Percentiles rank a stretch among this genome's conserved stretches.
Evolutionary conservation across 768 basidiomycete species (phyloP).

Genomic region (Mycena rebaudengoi): DNA sequence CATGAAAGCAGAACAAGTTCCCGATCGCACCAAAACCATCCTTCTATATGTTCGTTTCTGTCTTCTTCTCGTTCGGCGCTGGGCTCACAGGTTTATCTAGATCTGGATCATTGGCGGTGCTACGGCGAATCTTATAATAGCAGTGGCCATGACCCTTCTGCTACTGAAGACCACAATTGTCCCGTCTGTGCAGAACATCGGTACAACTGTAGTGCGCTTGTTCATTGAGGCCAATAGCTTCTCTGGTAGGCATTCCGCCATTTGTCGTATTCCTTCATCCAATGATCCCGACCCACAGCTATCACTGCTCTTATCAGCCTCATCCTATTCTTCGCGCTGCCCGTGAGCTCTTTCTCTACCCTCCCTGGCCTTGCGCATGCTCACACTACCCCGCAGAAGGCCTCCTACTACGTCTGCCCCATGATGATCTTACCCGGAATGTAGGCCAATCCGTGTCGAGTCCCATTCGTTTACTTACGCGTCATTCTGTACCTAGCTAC

Average conservation of each 20-base stretch:
- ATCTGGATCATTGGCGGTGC: slow-evolving; percentile 14
- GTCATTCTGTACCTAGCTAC: neutral
- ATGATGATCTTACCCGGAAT: slow-evolving; percentile 7
- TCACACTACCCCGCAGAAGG: neutral
- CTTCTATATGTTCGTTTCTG: no score
- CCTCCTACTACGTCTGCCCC: slow-evolving; percentile 11
- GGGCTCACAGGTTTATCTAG: neutral
- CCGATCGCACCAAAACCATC: neutral
- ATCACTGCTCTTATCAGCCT: neutral
- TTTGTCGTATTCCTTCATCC: no score
- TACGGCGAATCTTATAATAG: slow-evolving; percentile 2
- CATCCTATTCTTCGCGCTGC: neutral
- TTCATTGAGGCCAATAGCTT: slow-evolving; percentile 16
- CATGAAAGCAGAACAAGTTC: neutral
- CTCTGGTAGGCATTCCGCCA: no score
- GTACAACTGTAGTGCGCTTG: slow-evolving; percentile 9
- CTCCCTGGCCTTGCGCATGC: neutral
- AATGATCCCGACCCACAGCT: no score
- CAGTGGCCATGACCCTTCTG: slow-evolving; percentile 4
- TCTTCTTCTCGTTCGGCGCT: no score
- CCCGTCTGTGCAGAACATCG: neutral
- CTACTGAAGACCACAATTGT: neutral
- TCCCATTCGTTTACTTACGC: neutral
- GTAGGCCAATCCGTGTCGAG: neutral
- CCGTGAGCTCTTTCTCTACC: neutral